Evolutionary conservation across 768 basidiomycete species (phyloP).

Genomic region (Austroboletus eburneus): DNA sequence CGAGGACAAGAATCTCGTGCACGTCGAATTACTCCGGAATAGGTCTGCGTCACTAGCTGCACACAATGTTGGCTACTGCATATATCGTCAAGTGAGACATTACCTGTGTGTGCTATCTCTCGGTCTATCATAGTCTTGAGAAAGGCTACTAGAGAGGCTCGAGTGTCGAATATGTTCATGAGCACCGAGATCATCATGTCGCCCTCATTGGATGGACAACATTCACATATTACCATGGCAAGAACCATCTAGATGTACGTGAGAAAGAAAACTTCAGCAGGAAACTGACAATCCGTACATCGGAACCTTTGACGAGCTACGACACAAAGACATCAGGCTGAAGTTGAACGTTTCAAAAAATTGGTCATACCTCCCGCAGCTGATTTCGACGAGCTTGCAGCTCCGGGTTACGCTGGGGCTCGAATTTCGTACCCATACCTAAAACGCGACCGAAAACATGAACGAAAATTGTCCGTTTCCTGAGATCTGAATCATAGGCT

Average conservation of each 20-base stretch:
- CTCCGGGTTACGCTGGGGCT: slow-evolving; percentile 50
- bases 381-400: slow-evolving; percentile 46
- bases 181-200: slow-evolving; percentile 84
- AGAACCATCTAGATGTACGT: slow-evolving; percentile 55
- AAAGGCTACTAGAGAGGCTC: slow-evolving; percentile 63
- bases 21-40: slow-evolving; percentile 85
- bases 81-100: slow-evolving; percentile 5
- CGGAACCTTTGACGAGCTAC: slow-evolving; percentile 69
- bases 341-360: background rate
- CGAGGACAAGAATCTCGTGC: slow-evolving; percentile 79
- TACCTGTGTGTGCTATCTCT: slow-evolving; percentile 78
- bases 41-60: slow-evolving; percentile 78
- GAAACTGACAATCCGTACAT: slow-evolving; percentile 43
- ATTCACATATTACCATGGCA: slow-evolving; percentile 83
- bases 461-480: slow-evolving; percentile 75
- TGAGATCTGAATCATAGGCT: slow-evolving; percentile 68
- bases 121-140: slow-evolving; percentile 83
- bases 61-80: slow-evolving; percentile 2
- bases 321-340: slow-evolving; percentile 4
- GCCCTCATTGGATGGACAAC: slow-evolving; percentile 72
- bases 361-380: slow-evolving; percentile 51
- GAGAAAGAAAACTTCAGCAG: slow-evolving; percentile 1
- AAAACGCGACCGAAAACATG: slow-evolving; percentile 81
- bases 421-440: slow-evolving; percentile 74
- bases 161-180: slow-evolving; percentile 81